Conservation (phyloP, 306 rosid species). For the Neltuma alba region DNA sequence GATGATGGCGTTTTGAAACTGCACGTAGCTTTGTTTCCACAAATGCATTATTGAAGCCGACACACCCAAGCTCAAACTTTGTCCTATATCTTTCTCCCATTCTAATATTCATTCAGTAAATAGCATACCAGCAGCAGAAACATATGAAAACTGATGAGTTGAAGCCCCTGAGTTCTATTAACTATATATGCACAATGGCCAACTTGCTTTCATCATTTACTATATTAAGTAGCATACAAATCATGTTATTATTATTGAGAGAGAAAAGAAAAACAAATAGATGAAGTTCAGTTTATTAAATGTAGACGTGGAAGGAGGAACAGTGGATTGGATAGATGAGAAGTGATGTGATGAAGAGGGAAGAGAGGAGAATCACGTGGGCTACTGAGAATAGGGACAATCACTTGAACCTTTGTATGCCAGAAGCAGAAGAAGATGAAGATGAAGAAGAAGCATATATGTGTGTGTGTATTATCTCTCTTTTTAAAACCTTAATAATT, state of each 20-base stretch:
- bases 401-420: background rate
- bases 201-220: too few species aligned
- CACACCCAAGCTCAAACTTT: background rate
- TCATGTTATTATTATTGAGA: too few species aligned
- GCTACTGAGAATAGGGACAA: background rate
- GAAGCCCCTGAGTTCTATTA: too few species aligned
- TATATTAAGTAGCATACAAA: too few species aligned
- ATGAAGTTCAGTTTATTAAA: too few species aligned
- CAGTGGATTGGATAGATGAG: background rate
- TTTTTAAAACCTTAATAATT: too few species aligned
- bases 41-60: background rate
- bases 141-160: background rate
- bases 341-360: background rate
- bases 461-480: background rate
- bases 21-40: background rate
- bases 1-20: background rate
- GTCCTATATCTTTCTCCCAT: background rate
- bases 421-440: background rate
- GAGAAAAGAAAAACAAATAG: too few species aligned
- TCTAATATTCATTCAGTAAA: background rate
- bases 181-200: too few species aligned
- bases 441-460: background rate
- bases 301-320: background rate
- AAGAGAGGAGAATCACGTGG: background rate
- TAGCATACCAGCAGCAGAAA: too few species aligned